These are phyloP conservation scores for Orychophragmus violaceus DNA, from an alignment of 345 rosid genomes.

Conservation along the genomic window DNA sequence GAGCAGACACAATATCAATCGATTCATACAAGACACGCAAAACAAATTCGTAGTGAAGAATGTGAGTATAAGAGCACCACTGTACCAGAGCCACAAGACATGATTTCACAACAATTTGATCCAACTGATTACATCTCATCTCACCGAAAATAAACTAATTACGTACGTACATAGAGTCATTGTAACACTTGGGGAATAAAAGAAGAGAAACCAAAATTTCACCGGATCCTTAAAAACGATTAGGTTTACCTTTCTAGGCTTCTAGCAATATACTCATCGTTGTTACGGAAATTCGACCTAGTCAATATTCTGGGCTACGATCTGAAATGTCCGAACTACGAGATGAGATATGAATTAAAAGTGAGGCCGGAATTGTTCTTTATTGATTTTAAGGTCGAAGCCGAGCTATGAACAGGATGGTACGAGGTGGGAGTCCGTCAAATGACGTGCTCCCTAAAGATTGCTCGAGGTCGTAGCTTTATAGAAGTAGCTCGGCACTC, in stretches of 20 bases:
- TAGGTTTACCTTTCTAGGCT: neutral
- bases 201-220: neutral
- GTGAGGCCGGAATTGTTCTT: no score
- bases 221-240: neutral
- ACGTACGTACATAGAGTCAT: neutral
- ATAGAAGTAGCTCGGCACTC: no score
- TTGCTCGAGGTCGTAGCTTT: no score
- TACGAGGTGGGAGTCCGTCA: no score
- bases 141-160: neutral
- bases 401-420: no score
- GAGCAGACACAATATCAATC: neutral
- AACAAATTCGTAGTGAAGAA: neutral
- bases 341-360: no score
- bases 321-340: no score
- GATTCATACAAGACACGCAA: neutral
- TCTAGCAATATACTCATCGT: no score
- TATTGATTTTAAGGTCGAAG: no score
- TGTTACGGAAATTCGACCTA: no score
- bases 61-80: neutral
- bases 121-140: neutral
- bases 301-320: no score
- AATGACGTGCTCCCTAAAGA: no score
- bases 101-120: neutral
- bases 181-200: neutral
- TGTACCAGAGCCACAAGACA: neutral